Base-by-base conservation (phyloP, 2,329 filamentous ascomycete species). In the Kalaharituber pfeilii region DNA sequence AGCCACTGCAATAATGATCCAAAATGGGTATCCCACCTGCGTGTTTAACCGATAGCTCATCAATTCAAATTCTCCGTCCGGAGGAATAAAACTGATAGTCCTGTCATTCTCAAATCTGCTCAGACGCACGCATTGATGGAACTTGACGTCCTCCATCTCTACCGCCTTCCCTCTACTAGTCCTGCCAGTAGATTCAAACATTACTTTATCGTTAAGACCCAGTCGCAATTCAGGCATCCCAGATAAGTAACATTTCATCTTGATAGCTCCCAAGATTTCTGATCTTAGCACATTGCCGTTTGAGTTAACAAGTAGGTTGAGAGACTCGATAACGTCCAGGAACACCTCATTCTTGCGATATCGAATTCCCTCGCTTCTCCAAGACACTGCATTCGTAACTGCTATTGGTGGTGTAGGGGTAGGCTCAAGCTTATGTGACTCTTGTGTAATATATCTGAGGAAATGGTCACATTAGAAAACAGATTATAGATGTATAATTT, bases 291-390 rank as follows among this genome's bases (percentile, higher is more conserved):
- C 91, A 67, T 94, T 96, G 68, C 91, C 91, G 64, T 86, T 93
- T 53, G 88, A 80, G 53, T 86, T 93, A 20, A 98, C 91, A 20
- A 98, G 79, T 30, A 98, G 79, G 70, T 98, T 98, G 65, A 98
- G 79, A 50, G 85, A 94, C 71, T 98, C 91, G 64, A 98, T 80
- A 29, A 98, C 91, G 64, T 98, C 91, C 59, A 98, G 76, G 75
- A 98, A 98, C 57, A 98, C 91, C 70, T 98, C 91, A 74, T 98
- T 98, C 75, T 98, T 98, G 69, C 91, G 83, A 72, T 98, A 98
- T 52, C 91, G 79, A 66, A 98, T 96, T 55, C 91, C 91, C 73
- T 98, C 91, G 62, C 86, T 94, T 68, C 91, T 81, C 91, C 91
- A 98, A 49, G 86, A 94, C 53, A 98, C 91, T 49, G 91, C 89